A percentile compares a stretch with the other conserved stretches of the same genome.
Evolutionary conservation across 257 asterid species (phyloP).

Genomic region (Capsicum baccatum): DNA sequence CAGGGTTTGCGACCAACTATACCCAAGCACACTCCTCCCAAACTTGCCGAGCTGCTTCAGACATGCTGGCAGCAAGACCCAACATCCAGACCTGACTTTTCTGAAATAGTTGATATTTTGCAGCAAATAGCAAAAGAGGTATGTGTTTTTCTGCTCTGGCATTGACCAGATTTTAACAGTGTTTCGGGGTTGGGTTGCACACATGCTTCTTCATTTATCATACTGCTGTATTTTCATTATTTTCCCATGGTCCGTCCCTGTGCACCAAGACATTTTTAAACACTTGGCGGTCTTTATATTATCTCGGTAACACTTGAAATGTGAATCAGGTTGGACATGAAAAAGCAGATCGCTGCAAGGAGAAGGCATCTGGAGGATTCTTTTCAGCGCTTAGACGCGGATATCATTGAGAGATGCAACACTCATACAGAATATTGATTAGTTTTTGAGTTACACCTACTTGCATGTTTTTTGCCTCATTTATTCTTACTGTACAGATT

Average conservation of each 20-base stretch:
- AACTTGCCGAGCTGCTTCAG: slow-evolving; percentile 84
- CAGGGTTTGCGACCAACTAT: slow-evolving; percentile 91
- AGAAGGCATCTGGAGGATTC: slow-evolving; percentile 78
- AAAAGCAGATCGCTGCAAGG: slow-evolving; percentile 73
- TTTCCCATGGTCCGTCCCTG: background rate
- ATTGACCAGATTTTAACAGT: background rate
- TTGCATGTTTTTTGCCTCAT: background rate
- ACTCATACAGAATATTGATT: background rate
- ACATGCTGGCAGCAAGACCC: slow-evolving; percentile 97
- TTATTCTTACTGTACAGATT: slow-evolving; percentile 44
- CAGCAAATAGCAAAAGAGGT: slow-evolving; percentile 82
- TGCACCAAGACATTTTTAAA: background rate
- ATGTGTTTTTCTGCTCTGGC: background rate
- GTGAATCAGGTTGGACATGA: slow-evolving; percentile 74
- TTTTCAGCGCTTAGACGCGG: slow-evolving; percentile 81
- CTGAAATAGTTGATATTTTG: slow-evolving; percentile 69
- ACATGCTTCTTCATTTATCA: slow-evolving; percentile 13
- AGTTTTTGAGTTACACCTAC: background rate
- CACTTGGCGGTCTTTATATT: background rate
- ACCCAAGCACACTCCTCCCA: slow-evolving; percentile 75
- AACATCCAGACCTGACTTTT: slow-evolving; percentile 77
- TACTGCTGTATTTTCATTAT: background rate
- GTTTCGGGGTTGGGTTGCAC: background rate
- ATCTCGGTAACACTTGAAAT: background rate
- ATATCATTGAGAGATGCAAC: slow-evolving; percentile 50